Base-by-base conservation (phyloP, 257 asterid genomes). In the Gentiana straminea region DNA sequence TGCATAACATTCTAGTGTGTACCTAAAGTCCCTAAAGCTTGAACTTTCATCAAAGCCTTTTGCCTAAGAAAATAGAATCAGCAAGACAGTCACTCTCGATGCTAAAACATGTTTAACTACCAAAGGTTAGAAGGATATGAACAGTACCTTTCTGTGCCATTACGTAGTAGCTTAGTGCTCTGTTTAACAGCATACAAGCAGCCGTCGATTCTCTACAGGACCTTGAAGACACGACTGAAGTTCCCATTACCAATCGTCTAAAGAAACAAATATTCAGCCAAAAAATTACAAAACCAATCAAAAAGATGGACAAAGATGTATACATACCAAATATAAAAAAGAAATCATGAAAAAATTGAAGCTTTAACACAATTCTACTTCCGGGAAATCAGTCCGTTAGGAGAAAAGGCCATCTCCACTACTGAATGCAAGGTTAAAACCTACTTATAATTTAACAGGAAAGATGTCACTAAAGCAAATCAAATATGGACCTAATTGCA, bases 11-110 rank as follows among this genome's bases (percentile, higher is more conserved):
- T 33, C 6, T 60, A 51, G 61, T 7, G 59, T 85, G 57, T 53
- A 84, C 96, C 96, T 84, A 91, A 69, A 57, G 95, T 91, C 1
- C 94, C 95, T 80, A 91, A 64, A 57, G 96, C 85, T 76, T 91
- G 98, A 74, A 91, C 98, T 77, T 91, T 96, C 96, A 84, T 91
- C 77, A 87, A 77, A 69, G 98, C 98, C 73, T 80, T 84, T 63
- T 89, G 72, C 83, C 98, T 91, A 84, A 52, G 51, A 24, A 45
- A 65, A 51, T 37, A 24, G 68, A 64, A 62, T 64, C 11, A 53
- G 64, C 58, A 51, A 58, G 49, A 54, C 52, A 52, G 24, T 60
- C 12, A 54, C 54, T 52, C 43, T 36, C 10, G 36, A 33, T 50
- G 37, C 51, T 49, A 34, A 8, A 37, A 10, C 8, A 32, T 51